Base-by-base conservation (phyloP, 2,329 filamentous ascomycete genomes). In the Alternaria sp. region DNA sequence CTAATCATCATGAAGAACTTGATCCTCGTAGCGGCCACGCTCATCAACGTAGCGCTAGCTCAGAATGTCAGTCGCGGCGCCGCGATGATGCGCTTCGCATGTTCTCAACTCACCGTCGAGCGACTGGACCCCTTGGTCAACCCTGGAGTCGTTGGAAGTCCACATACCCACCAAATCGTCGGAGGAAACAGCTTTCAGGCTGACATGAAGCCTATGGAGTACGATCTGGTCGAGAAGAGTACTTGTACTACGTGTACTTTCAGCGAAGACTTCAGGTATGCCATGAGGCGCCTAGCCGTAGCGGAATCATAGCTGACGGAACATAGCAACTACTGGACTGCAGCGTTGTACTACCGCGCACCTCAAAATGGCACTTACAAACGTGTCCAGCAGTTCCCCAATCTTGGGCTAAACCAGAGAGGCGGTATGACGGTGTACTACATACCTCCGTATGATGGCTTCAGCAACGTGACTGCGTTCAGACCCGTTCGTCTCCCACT, bases 371-470 rank as follows among this genome's bases (percentile, higher is more conserved):
- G 73, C n/a, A 76, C 75, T 1, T 77, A 66, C 58, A 76, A 72
- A 49, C 65, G 74, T n/a, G 73, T 77, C 5, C 65, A 68, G 21
- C 75, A 77, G 55, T 72, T 72, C 47, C 63, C 65, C 10, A 75
- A 75, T 37, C 57, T 58, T 6, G 66, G 70, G 3, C 60, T 73
- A n/a, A 61, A 66, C 9, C 75, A 77, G 56, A 68, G 71, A 47
- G 73, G 74, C 1, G 75, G 75, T 2, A 73, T 76, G 62, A 75
- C 73, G 0, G 73, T 77, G 9, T 77, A 77, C 55, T 77, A 77
- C 46, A 76, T 77, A 43, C 68, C 73, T 14, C 72, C 75, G 2
- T 77, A 76, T 43, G 72, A 75, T 51, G 75, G 72, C 6, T 67
- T 73, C 15, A 75, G 64, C 43, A 67, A 64, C 1, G 64, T 66